Evolutionary conservation across 768 basidiomycete species (phyloP), one percentile per base, ranked within the genome.

Genomic region (Mrakia gelida): DNA sequence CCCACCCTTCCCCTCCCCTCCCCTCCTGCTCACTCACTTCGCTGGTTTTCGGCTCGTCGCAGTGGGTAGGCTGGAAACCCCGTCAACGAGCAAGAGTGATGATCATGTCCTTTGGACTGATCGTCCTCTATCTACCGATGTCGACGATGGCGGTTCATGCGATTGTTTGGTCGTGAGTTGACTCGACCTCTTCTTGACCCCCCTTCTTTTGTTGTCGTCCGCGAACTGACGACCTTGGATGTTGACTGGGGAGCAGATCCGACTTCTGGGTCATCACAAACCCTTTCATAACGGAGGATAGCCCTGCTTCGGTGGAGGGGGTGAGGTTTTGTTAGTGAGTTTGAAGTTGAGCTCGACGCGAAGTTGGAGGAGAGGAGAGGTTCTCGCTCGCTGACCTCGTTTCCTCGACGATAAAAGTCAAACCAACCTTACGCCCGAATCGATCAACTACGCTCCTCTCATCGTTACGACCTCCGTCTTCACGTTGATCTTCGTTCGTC

Each of bases 101-200:
- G n/a, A 81, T 88, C 28, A 86, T 88, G 65, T 90, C 88, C 41
- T 92, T 92, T 81, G 81, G 90, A 30, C 84, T 92, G 62, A 90
- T 90, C 13, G 85, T 90, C 63, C 86, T 92, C 34, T 93, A 92
- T 82, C 86, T 93, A 34, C 92, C 92, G 4, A 86, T 93, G 71
- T 91, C 90, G 80, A 92, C 91, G 21, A 89, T 93, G 87, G 88
- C 91, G 0, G 85, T 93, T 26, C 91, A 91, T 80, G 91, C 91
- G 43, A 85, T 93, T 23, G 88, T 81, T n/a, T 77, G 76, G 76
- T 56, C 75, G 75, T 76, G 32, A 77, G 81, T 79, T 10, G 38
- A 1, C 10, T 38, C 38, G 13, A 9, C 45, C 18, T 15, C 21
- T 30, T 62, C 56, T 32, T 49, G 21, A 2, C 34, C n/a, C 18